Evolutionary conservation across 192 early-diverging fungal species (phyloP), one percentile per base, ranked within the genome.

Genomic region (Umbelopsis sp.): DNA sequence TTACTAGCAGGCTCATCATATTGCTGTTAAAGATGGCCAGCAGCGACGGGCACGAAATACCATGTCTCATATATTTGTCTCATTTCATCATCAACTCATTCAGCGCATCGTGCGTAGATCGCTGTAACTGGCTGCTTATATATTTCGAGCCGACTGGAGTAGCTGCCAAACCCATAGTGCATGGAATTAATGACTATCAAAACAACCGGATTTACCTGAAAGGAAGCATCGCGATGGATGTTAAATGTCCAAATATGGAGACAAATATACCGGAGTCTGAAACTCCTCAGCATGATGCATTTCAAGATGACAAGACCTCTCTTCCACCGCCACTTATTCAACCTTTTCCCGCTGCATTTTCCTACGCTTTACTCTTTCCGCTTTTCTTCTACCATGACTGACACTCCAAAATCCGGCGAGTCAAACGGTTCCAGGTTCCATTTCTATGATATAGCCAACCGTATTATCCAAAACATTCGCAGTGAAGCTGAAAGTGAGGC

Each of bases 401-500:
- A 64, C 16, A 20, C 20, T 21, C n/a, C 33, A n/a, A 25, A 23
- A 20, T 27, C 53, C n/a, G 46, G 46, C 13, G 16, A 20, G 8
- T 21, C 69, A 8, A 27, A 27, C 20, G 35, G 18, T 15, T n/a
- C 37, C 1, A 72, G 48, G 25, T 49, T 50, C 53, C 64, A 51
- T 30, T 72, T 72, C 16, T 67, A 72, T 53, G 71, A 72, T 30
- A 67, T 72, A 23, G 71, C 71, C 18, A 45, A 51, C 22, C 21
- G 23, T 7, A 64, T 72, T 12, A 48, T 72, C 6, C 22, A 67
- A 25, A 49, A 72, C 2, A 67, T 72, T 25, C 5, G 71, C 15
- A 76, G 77, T 13, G 80, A 81, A 65, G 25, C 30, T 3, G 80
- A 82, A 27, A 83, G 81, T 3, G 58, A 76, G 13, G 77, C 82